Evolutionary conservation across 495 filamentous ascomycete species (phyloP).

Genomic region (Neurospora sp.): DNA sequence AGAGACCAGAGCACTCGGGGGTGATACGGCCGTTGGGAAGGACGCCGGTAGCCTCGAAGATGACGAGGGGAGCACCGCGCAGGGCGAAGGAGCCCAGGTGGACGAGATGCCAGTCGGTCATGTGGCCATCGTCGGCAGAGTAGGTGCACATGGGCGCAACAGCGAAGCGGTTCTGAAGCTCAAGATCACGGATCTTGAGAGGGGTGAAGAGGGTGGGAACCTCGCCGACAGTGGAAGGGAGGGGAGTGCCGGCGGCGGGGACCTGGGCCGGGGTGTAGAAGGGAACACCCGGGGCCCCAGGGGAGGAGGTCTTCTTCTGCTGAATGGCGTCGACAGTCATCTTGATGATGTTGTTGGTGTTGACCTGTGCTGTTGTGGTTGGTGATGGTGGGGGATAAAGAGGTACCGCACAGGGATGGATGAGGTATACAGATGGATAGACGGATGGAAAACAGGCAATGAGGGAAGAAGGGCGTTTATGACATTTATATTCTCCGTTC

Average conservation of each 20-base stretch:
- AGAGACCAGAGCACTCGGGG: constrained; percentile 58
- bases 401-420: constrained; percentile 5
- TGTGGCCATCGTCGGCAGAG: constrained; percentile 53
- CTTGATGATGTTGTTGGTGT: neutral
- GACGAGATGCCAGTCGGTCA: constrained; percentile 60
- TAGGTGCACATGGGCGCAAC: constrained; percentile 60
- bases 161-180: constrained; percentile 61
- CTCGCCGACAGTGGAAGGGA: constrained; percentile 22
- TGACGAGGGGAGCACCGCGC: constrained; percentile 53
- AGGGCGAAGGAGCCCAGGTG: constrained; percentile 53
- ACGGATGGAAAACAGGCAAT: neutral
- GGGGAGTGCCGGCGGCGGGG: constrained; percentile 42
- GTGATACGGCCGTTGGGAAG: constrained; percentile 59
- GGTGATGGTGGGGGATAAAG: constrained; percentile 7
- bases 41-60: constrained; percentile 62
- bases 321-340: neutral
- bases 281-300: constrained; percentile 26
- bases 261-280: constrained; percentile 53
- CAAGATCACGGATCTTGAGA: constrained; percentile 53
- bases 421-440: neutral
- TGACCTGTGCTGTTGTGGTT: neutral
- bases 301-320: constrained; percentile 14
- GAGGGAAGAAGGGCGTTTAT: neutral
- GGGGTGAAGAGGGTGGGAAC: constrained; percentile 57
- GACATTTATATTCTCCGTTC: neutral